Percentiles rank a stretch among this genome's conserved stretches.
These are phyloP conservation scores for Arachis stenosperma DNA, from an alignment of 306 rosid genomes.

Conservation along the genomic window DNA sequence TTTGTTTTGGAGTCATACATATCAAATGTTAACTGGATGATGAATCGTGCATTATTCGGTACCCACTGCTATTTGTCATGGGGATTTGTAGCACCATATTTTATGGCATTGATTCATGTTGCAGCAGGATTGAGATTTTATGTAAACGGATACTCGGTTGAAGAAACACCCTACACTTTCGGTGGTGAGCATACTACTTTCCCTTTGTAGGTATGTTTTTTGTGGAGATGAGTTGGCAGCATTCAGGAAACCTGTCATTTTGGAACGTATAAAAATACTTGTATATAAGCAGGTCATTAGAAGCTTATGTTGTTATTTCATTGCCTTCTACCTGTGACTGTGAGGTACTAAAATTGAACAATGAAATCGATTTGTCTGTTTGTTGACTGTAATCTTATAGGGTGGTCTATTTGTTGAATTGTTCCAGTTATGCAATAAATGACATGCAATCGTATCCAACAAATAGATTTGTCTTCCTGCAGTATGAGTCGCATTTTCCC, in stretches of 20 bases:
- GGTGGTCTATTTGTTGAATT: constrained; percentile 11
- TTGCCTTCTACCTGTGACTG: background rate
- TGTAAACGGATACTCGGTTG: constrained; percentile 59
- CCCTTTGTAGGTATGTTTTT: constrained; percentile 51
- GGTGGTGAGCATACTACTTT: constrained; percentile 76
- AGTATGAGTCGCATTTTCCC: constrained; percentile 27
- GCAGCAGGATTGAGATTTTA: constrained; percentile 70
- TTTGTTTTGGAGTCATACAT: constrained; percentile 90
- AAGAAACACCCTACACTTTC: constrained; percentile 63
- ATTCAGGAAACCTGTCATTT: background rate
- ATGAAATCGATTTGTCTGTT: background rate
- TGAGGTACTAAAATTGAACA: background rate
- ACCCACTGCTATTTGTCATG: constrained; percentile 87
- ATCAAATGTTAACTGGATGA: constrained; percentile 75
- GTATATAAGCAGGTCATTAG: background rate
- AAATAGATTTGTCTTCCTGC: constrained; percentile 10
- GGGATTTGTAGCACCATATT: constrained; percentile 85
- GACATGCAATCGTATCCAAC: constrained; percentile 19
- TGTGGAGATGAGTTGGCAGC: constrained; percentile 35
- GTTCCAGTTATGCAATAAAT: constrained; percentile 24
- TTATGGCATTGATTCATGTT: constrained; percentile 76
- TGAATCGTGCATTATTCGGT: constrained; percentile 91
- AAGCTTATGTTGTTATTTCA: constrained; percentile 11
- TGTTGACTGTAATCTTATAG: constrained; percentile 13
- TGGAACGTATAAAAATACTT: background rate